Conservation (phyloP, 805 yeast species). For the Hanseniaspora hatyaiensis region DNA sequence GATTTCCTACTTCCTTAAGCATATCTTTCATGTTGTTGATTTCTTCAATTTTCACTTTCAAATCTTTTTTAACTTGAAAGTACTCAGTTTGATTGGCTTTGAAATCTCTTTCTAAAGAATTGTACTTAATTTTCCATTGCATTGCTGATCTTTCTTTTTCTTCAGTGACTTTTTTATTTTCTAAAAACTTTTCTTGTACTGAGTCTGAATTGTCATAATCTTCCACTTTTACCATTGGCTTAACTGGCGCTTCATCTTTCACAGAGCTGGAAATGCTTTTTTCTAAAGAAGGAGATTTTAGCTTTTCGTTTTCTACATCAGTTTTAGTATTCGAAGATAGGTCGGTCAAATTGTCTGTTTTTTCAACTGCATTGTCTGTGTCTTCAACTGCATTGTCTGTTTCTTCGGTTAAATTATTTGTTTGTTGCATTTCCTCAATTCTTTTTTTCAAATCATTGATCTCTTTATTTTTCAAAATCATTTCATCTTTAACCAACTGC, state of each 20-base stretch:
- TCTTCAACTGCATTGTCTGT: constrained; percentile 19
- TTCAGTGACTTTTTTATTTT: neutral
- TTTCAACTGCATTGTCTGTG: neutral
- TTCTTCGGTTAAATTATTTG: neutral
- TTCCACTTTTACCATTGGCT: constrained; percentile 18
- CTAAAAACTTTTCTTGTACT: constrained; percentile 22
- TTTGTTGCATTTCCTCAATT: neutral
- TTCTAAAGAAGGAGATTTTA: constrained; percentile 23
- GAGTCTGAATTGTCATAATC: constrained; percentile 17
- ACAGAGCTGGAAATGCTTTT: too few species aligned
- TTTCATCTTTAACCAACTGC: constrained; percentile 3
- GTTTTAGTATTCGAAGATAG: neutral
- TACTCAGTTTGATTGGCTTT: constrained; percentile 17
- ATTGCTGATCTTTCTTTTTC: constrained; percentile 15
- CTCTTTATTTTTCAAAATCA: constrained; percentile 9
- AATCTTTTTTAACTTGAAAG: constrained; percentile 22
- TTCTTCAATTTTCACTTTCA: constrained; percentile 46
- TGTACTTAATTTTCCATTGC: constrained; percentile 17
- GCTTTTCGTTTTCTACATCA: constrained; percentile 48
- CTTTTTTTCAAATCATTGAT: constrained; percentile 1
- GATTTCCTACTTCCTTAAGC: constrained; percentile 66
- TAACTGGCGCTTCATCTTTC: constrained; percentile 21
- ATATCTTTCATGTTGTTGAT: constrained; percentile 61
- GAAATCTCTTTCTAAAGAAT: constrained; percentile 12
- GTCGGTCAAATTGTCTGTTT: too few species aligned